Evolutionary conservation across 2,329 filamentous ascomycete species (phyloP), one percentile per base, ranked within the genome.

Genomic region (Aureobasidium musti): DNA sequence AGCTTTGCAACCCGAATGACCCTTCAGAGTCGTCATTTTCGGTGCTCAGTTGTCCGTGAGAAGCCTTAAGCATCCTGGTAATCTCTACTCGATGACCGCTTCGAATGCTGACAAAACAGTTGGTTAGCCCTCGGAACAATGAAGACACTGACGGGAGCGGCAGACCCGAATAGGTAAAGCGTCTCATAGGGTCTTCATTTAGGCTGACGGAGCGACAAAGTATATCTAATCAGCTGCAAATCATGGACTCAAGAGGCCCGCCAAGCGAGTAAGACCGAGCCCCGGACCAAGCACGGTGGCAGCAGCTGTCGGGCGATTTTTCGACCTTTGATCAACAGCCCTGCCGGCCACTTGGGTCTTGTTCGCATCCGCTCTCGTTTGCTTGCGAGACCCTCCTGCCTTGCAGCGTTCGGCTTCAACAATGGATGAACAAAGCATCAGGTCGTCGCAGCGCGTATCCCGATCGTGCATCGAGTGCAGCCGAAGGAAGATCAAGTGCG

Each of bases 401-500:
- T 28, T 37, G 41, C 28, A 37, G 26, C 57, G 57, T 47, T 45
- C 37, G 49, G 5, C 30, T 53, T 53, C 50, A 53, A 37, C 50
- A 37, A 64, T 64, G 60, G 49, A 64, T 23, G 60, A 65, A 37
- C 63, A 65, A 30, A 47, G 39, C 39, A 65, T 65, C 53, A 33
- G 63, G 52, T 47, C 50, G 10, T 57, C 63, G 21, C 52, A 65
- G 52, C 63, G 63, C 39, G 63, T 65, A 17, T 65, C 63, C 19
- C 49, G 63, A 10, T 56, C 63, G 14, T 69, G 68, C 50, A 54
- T 67, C 52, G 59, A 69, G 59, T 69, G 68, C 45, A 60, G 66
- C 43, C 57, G 52, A 13, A 28, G 68, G 26, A 69, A 69, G 37
- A 69, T 67, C 47, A 67, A 67, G 41, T 69, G 68, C 68, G 68